Evolutionary conservation across 2,329 filamentous ascomycete species (phyloP), one percentile per base, ranked within the genome.

Genomic region (Dothistroma pini): DNA sequence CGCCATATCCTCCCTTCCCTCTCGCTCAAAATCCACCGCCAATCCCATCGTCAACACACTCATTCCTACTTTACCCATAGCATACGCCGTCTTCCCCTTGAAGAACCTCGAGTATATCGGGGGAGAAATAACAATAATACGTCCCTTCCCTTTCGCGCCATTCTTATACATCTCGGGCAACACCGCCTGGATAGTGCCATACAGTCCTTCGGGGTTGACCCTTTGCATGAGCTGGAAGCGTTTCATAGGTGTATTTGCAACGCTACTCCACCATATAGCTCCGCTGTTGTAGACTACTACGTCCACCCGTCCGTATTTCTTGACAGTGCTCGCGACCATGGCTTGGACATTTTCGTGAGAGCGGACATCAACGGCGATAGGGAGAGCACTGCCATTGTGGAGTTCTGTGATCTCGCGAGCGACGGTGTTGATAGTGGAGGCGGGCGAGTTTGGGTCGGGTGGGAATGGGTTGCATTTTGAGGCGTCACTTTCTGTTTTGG

Each of bases 31-130:
- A 69, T 96, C 91, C 88, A 95, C 91, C 0, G 89, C 90, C 14
- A 96, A 77, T 0, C 91, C 91, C 72, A 91, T 90, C 0, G 89
- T 91, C 50, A 96, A 73, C 3, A 93, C 89, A 69, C 85, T 89
- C 91, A 96, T 96, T 50, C 81, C 89, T 2, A 65, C 62, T 56
- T 68, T 68, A 9, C 66, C 66, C 64, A 86, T 84, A 0, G 91
- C 90, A 76, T 96, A 96, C 14, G 89, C 90, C 1, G 90, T 90
- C 81, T 96, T 96, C 11, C 91, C 91, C 22, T 89, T 78, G 74
- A 95, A 93, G 75, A 96, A 96, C 32, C 91, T 82, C 64, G 85
- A 89, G 75, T 96, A 96, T 60, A 96, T 93, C 1, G 91, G 91
- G 25, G 91, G 91, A 70, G 86, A 89, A 58, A 96, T 88, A 58